These are phyloP conservation scores for Musa balbisiana DNA, from an alignment of 202 grass and related monocot genomes.

Conservation along the genomic window DNA sequence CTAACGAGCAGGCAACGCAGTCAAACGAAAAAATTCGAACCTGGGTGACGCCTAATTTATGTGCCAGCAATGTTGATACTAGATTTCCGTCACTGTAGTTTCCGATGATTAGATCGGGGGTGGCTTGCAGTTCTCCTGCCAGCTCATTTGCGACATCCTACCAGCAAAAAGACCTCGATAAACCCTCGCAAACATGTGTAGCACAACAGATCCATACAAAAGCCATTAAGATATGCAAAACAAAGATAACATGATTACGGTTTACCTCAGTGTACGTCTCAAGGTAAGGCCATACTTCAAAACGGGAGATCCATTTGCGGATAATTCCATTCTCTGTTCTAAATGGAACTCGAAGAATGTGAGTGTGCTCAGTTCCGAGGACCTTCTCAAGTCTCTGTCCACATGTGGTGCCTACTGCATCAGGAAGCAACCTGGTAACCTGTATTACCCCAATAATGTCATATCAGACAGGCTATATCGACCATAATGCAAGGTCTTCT, in stretches of 20 bases:
- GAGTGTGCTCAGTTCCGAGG: conserved; percentile 88
- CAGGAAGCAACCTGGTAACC: conserved; percentile 89
- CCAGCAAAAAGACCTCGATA: background rate
- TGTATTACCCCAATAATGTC: conserved; percentile 16
- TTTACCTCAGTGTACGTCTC: conserved; percentile 91
- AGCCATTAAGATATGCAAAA: background rate
- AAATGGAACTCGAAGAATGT: conserved; percentile 93
- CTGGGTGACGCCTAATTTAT: conserved; percentile 92
- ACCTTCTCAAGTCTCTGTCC: conserved; percentile 96
- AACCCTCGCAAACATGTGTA: background rate
- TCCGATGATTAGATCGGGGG: conserved; percentile 83
- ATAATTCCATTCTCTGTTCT: conserved; percentile 79
- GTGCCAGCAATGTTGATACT: conserved; percentile 84
- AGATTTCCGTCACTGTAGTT: conserved; percentile 99
- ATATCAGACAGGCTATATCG: too few species aligned
- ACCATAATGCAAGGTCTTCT: too few species aligned
- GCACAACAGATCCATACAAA: background rate
- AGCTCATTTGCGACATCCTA: conserved; percentile 94
- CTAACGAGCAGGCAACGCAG: background rate
- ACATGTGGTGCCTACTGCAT: conserved; percentile 88
- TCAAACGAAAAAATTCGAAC: conserved; percentile 23
- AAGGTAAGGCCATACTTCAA: conserved; percentile 96
- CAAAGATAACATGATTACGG: conserved; percentile 4
- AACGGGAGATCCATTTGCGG: conserved; percentile 98
- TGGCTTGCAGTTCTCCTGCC: conserved; percentile 84